These are phyloP conservation scores for Vigna radiata DNA, from an alignment of 306 rosid genomes.

Conservation along the genomic window DNA sequence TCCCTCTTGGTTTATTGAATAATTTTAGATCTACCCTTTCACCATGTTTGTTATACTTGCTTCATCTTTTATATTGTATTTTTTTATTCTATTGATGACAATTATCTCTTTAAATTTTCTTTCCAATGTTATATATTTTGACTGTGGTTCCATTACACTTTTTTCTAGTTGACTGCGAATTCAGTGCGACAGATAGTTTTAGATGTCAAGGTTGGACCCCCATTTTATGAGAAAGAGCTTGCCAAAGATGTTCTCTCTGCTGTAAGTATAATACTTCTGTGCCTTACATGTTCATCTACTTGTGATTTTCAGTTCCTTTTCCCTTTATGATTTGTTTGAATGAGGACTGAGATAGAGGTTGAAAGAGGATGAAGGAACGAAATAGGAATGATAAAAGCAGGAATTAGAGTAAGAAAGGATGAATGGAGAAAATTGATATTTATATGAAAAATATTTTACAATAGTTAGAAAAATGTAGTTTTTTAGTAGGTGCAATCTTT, in stretches of 20 bases:
- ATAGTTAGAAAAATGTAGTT: too few species aligned
- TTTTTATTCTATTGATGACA: slow-evolving; percentile 19
- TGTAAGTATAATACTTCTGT: slow-evolving; percentile 63
- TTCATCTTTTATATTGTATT: slow-evolving; percentile 15
- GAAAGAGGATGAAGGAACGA: too few species aligned
- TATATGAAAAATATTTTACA: too few species aligned
- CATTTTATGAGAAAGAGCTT: slow-evolving; percentile 80
- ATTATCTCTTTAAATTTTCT: not conserved
- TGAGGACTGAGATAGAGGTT: too few species aligned
- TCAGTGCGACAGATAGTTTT: slow-evolving; percentile 76
- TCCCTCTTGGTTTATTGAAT: slow-evolving; percentile 1
- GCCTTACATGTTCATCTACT: slow-evolving; percentile 26
- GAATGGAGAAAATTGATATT: too few species aligned
- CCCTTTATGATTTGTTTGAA: not conserved
- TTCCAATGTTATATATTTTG: slow-evolving; percentile 1
- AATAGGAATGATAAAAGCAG: too few species aligned
- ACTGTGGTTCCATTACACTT: slow-evolving; percentile 34
- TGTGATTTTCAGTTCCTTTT: not conserved
- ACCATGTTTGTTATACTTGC: slow-evolving; percentile 14
- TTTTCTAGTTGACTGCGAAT: slow-evolving; percentile 64
- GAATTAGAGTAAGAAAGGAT: too few species aligned
- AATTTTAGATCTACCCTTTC: slow-evolving; percentile 6
- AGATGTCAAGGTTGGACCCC: slow-evolving; percentile 92
- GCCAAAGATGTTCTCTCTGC: slow-evolving; percentile 74
- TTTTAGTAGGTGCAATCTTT: too few species aligned